Conservation (phyloP, 1,284 basidiomycete genomes). For the Trichosporon asahii region DNA sequence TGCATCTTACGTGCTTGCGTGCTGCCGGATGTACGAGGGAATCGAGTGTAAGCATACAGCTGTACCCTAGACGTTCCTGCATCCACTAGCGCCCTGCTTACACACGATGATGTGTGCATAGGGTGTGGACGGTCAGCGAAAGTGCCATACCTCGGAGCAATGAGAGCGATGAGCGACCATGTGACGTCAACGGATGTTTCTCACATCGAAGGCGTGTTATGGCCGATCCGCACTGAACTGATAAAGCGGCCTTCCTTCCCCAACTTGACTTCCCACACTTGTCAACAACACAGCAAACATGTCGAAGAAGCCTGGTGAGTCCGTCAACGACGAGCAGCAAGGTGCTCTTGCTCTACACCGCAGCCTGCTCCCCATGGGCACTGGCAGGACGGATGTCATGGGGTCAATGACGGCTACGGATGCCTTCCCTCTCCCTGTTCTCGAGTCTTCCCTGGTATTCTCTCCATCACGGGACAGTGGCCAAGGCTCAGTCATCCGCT, state of each 20-base stretch:
- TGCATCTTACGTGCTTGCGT: not conserved
- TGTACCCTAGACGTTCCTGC: not conserved
- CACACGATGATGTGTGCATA: not conserved
- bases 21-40: not conserved
- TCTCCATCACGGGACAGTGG: not conserved
- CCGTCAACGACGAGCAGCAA: not conserved
- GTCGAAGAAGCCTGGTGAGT: slow-evolving; percentile 1
- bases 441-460: not conserved
- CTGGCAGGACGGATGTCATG: too few relatives aligned
- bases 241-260: not conserved
- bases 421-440: not conserved
- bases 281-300: not conserved
- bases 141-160: not conserved
- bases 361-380: too few relatives aligned
- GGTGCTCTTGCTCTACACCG: not conserved
- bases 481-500: too few relatives aligned
- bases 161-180: not conserved
- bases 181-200: slow-evolving; percentile 5
- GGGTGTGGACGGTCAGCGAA: not conserved
- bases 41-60: not conserved
- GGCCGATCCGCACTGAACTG: not conserved
- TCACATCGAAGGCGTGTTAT: not conserved
- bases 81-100: not conserved
- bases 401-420: not conserved
- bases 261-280: not conserved